Evolutionary conservation across 805 yeast genomes (phyloP).

Genomic region (Candida palmyrensis): DNA sequence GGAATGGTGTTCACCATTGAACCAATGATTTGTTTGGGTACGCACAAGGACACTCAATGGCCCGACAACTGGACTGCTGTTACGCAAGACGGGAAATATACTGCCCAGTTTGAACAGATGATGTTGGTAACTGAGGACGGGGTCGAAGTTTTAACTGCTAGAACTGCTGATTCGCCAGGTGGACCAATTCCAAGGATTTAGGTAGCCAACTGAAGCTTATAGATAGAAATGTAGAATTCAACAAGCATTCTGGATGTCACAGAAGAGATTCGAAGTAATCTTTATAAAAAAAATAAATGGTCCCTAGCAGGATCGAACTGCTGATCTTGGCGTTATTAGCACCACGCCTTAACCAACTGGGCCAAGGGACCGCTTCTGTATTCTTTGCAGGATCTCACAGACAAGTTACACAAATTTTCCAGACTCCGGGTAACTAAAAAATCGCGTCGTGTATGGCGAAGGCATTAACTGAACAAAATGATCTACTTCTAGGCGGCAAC

Average conservation of each 20-base stretch:
- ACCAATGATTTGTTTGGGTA: constrained; percentile 91
- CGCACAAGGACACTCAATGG: constrained; percentile 79
- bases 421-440: too few species aligned
- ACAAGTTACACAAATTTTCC: neutral
- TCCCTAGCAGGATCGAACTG: constrained; percentile 89
- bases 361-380: constrained; percentile 44
- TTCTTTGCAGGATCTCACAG: neutral
- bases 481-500: too few species aligned
- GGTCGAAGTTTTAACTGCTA: constrained; percentile 81
- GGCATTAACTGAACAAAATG: too few species aligned
- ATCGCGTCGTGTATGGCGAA: too few species aligned
- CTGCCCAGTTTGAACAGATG: constrained; percentile 96
- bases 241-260: neutral
- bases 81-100: constrained; percentile 82
- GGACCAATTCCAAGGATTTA: constrained; percentile 64
- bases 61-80: constrained; percentile 97
- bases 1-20: constrained; percentile 97
- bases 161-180: constrained; percentile 81
- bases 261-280: constrained; percentile 1
- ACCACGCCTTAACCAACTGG: constrained; percentile 52
- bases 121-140: constrained; percentile 90
- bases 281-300: constrained; percentile 30
- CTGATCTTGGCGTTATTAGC: constrained; percentile 63
- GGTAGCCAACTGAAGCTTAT: constrained; percentile 1
- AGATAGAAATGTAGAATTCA: neutral